Base-by-base conservation (phyloP, 2,329 filamentous ascomycete species). In the Claviceps lovelessii region DNA sequence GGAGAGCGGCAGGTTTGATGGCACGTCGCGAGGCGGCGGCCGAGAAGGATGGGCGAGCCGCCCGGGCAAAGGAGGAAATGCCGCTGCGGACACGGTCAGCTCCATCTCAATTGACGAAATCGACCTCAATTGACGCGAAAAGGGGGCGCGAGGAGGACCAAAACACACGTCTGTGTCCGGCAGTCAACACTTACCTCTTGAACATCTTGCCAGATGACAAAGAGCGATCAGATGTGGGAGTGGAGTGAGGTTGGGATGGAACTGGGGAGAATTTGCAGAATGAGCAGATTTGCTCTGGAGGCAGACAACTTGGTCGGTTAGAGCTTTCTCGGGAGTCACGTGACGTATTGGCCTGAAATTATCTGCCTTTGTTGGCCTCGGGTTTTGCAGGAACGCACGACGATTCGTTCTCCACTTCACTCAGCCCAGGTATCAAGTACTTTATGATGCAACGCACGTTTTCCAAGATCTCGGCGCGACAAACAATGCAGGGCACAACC, bases 121-220 rank as follows among this genome's bases (percentile, higher is more conserved):
- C 75, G 70, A 63, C 57, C 65, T 70, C 76, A 76, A 79, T 78
- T 76, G 72, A 55, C 57, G 59, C 59, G 54, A 31, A 58, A 55
- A 41, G 39, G 55, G 50, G 53, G 55, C 57, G 53, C 58, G 49
- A 59, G 61, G 59, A 58, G 56, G 56, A 56, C 57, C 54, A 59
- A 63, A 65, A 67, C 62, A 53, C 49, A 47, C 31, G 28, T 47
- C 23, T 41, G 5, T 42, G 58, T 69, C 53, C 58, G 62, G 57
- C 58, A 64, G 58, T 60, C 57, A 58, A 55, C 67, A 80, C 83
- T 74, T 74, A 88, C 85, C 84, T 87, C 84, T 86, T 86, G 77
- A 87, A 85, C 85, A 88, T 88, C 82, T 79, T 86, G 78, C 73
- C 73, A 77, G 81, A 83, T 81, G 78, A 78, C 75, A 74, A 76